Percentiles rank a stretch among this genome's conserved stretches.
Conservation (phyloP, 2,329 filamentous ascomycete species). For the Fusarium xylarioides region DNA sequence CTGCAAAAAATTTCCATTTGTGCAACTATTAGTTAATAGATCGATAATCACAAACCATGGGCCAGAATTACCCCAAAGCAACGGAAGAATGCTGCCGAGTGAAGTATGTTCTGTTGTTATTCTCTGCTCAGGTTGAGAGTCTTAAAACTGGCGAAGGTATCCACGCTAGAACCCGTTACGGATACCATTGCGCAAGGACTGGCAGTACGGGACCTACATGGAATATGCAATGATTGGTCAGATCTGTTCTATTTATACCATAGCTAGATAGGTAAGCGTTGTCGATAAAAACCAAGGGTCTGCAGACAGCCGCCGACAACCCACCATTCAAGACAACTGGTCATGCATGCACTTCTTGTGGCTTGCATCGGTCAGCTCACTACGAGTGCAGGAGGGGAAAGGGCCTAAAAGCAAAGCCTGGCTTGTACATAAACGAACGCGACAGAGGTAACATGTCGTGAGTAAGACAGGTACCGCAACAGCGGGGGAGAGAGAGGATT, state of each 20-base stretch:
- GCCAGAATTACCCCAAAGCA: neutral
- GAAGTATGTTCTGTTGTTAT: neutral
- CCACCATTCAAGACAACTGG: neutral
- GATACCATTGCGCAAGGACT: constrained; percentile 3
- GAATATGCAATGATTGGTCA: neutral
- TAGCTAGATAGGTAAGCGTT: neutral
- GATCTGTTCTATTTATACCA: neutral
- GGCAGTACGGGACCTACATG: neutral
- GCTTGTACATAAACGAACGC: constrained; percentile 5
- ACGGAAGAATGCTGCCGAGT: neutral
- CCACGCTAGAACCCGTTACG: neutral
- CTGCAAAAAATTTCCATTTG: neutral
- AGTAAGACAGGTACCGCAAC: constrained; percentile 1
- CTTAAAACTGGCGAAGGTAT: neutral
- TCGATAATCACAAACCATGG: neutral
- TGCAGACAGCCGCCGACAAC: neutral
- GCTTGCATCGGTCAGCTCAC: constrained; percentile 4
- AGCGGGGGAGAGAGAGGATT: neutral
- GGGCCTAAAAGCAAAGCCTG: neutral
- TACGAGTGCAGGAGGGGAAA: neutral
- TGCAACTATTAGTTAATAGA: neutral
- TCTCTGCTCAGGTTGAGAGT: neutral
- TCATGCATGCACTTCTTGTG: constrained; percentile 4
- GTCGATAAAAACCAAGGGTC: neutral
- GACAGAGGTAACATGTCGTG: constrained; percentile 7